These are phyloP conservation scores for Phlebiopsis flavidoalba DNA, from an alignment of 768 basidiomycete species.

Conservation along the genomic window DNA sequence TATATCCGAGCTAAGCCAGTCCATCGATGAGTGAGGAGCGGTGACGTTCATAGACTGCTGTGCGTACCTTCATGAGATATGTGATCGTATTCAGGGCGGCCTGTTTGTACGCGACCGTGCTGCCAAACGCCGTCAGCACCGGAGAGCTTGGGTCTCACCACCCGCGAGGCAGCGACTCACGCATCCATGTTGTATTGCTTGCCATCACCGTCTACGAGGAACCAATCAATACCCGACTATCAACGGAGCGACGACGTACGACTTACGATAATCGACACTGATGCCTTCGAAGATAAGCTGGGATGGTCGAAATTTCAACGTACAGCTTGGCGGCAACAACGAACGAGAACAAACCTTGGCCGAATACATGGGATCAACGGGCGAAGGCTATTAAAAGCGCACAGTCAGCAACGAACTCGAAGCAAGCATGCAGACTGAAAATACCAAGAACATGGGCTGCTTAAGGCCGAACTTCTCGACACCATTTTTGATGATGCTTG, in stretches of 20 bases:
- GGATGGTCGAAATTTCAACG: background rate
- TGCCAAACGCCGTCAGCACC: slow-evolving; percentile 17
- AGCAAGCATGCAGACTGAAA: slow-evolving; percentile 9
- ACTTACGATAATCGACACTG: slow-evolving; percentile 63
- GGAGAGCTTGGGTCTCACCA: background rate
- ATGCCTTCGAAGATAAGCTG: slow-evolving; percentile 73
- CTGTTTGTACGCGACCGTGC: slow-evolving; percentile 75
- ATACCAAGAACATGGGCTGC: slow-evolving; percentile 70
- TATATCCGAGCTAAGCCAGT: slow-evolving; percentile 55
- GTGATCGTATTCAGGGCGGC: slow-evolving; percentile 72
- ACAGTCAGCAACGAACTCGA: background rate
- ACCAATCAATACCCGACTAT: background rate
- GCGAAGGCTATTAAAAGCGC: slow-evolving; percentile 49
- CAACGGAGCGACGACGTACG: background rate
- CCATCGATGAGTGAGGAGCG: background rate
- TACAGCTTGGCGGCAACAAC: background rate
- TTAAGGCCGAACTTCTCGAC: slow-evolving; percentile 69
- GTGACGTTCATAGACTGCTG: background rate
- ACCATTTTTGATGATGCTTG: slow-evolving; percentile 69
- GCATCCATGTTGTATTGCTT: slow-evolving; percentile 78
- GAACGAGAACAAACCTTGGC: slow-evolving; percentile 41
- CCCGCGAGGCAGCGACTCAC: slow-evolving; percentile 29
- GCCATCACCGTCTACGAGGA: slow-evolving; percentile 55
- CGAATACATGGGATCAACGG: slow-evolving; percentile 70
- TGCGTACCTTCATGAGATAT: slow-evolving; percentile 58